phyloP scores from a whole-genome alignment of 305 asterid genomes.

The Stenogyne calaminthoides region DNA sequence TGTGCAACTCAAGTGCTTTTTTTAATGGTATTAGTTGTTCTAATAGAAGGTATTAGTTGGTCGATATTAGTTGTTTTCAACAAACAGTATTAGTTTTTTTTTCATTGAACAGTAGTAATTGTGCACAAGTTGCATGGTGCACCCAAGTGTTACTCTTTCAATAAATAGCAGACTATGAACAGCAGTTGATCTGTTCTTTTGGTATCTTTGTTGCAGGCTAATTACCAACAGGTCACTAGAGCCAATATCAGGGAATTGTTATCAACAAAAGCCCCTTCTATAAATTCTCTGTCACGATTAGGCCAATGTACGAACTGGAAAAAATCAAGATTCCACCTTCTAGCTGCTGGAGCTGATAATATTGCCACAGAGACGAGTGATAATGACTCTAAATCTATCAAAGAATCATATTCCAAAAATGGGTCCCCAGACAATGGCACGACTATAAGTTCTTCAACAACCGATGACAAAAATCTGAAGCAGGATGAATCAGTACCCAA shows the following conservation, averaged over 20 bases:
- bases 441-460: slow-evolving; percentile 27
- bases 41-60: no score
- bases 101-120: no score
- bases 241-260: slow-evolving; percentile 29
- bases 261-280: slow-evolving; percentile 32
- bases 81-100: no score
- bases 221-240: slow-evolving; percentile 43
- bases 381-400: slow-evolving; percentile 32
- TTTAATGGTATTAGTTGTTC: no score
- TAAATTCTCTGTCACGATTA: slow-evolving; percentile 35
- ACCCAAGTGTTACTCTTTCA: no score
- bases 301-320: slow-evolving; percentile 30
- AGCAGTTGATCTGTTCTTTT: background rate
- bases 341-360: slow-evolving; percentile 53
- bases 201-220: slow-evolving; percentile 44
- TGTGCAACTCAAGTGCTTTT: no score
- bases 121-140: no score
- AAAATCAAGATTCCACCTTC: slow-evolving; percentile 36
- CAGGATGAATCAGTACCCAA: slow-evolving; percentile 24
- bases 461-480: slow-evolving; percentile 24
- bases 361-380: slow-evolving; percentile 43
- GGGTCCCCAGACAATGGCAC: slow-evolving; percentile 31
- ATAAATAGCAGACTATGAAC: no score
- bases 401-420: slow-evolving; percentile 33
- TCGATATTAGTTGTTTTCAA: no score